Conservation (phyloP, 257 asterid genomes). For the Nicotiana tomentosiformis region DNA sequence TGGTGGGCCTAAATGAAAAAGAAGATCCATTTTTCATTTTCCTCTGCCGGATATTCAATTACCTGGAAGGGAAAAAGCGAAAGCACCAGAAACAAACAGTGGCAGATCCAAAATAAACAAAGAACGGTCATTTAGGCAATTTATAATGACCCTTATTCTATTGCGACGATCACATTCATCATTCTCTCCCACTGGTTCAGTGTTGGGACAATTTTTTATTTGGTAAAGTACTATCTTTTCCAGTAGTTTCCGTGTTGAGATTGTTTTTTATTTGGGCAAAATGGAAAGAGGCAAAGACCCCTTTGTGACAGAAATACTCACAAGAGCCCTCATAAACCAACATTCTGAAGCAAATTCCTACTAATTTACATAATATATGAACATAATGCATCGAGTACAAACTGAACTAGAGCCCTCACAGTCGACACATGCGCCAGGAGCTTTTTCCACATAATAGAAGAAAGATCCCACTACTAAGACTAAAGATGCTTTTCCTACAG, state of each 20-base stretch:
- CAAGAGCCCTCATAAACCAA: background rate
- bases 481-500: slow-evolving; percentile 1
- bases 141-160: background rate
- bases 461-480: background rate
- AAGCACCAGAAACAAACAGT: background rate
- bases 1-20: background rate
- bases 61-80: background rate
- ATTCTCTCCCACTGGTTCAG: background rate
- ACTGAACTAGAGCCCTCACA: slow-evolving; percentile 11
- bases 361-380: slow-evolving; percentile 3
- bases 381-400: slow-evolving; percentile 1
- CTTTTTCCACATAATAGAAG: background rate
- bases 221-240: background rate
- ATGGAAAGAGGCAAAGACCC: background rate
- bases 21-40: background rate
- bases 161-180: background rate
- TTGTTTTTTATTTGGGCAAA: background rate
- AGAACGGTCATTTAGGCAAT: background rate
- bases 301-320: background rate
- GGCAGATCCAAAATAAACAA: background rate
- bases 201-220: background rate
- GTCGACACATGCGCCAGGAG: slow-evolving; percentile 4
- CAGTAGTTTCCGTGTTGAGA: background rate
- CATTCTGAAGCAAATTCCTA: background rate
- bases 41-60: background rate